phyloP scores from a whole-genome alignment of 371 early-diverging fungal genomes.

The Nematocida ausubeli region DNA sequence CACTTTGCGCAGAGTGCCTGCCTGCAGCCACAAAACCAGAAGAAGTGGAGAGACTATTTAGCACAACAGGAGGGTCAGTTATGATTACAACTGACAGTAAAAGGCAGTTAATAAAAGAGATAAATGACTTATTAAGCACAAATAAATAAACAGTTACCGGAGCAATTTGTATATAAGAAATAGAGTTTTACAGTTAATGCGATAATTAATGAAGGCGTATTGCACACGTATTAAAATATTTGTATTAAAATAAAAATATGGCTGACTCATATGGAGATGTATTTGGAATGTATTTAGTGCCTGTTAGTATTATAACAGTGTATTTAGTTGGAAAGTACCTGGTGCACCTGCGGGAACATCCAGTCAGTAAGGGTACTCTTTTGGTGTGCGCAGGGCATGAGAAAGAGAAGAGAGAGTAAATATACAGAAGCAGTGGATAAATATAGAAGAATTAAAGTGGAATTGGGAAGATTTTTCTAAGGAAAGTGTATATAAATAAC shows the following conservation, averaged over 20 bases:
- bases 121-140: background rate
- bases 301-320: background rate
- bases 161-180: too few relatives aligned
- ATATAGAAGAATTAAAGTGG: too few relatives aligned
- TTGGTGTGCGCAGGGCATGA: background rate
- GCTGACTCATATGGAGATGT: background rate
- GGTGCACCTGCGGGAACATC: constrained; percentile 6
- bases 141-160: background rate
- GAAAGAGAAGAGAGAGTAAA: constrained; percentile 10
- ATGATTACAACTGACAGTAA: constrained; percentile 17
- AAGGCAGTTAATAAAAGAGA: constrained; percentile 11
- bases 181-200: too few relatives aligned
- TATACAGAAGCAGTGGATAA: too few relatives aligned
- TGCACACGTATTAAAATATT: background rate
- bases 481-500: too few relatives aligned
- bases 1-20: background rate
- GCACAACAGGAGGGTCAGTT: background rate
- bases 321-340: constrained; percentile 13
- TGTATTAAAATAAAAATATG: background rate
- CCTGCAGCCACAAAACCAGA: background rate
- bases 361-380: background rate
- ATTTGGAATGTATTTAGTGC: background rate
- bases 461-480: too few relatives aligned
- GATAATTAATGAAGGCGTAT: background rate
- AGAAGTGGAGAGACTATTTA: constrained; percentile 22